These are phyloP conservation scores for Neonectria faginata DNA, from an alignment of 2,329 filamentous ascomycete genomes.

Conservation along the genomic window DNA sequence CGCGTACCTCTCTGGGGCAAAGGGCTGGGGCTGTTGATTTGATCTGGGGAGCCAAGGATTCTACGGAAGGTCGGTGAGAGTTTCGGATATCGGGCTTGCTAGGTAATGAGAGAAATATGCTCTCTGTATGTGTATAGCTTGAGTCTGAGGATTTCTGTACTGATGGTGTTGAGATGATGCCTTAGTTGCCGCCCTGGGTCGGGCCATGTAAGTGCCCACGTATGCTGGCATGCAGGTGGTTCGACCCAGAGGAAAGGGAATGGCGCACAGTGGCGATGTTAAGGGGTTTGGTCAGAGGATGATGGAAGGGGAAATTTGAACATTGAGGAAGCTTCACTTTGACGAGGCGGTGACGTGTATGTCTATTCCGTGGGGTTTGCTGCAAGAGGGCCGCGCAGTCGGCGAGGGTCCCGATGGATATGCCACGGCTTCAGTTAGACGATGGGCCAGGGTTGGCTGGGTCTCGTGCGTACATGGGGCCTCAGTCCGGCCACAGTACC, in stretches of 20 bases:
- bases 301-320: neutral
- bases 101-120: neutral
- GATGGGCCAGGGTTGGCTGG: neutral
- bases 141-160: neutral
- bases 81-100: conserved; percentile 17
- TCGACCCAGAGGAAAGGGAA: conserved; percentile 13
- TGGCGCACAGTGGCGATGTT: neutral
- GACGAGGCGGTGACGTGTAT: neutral
- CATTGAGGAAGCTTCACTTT: neutral
- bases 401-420: neutral
- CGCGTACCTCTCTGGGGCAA: conserved; percentile 17
- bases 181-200: conserved; percentile 10
- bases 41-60: conserved; percentile 10
- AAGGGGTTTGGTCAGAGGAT: neutral
- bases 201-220: conserved; percentile 17
- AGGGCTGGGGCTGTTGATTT: conserved; percentile 8
- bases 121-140: neutral
- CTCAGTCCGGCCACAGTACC: neutral
- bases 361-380: neutral
- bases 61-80: conserved; percentile 23
- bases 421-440: neutral
- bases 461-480: neutral
- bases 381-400: neutral
- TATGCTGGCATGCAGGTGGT: conserved; percentile 20
- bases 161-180: neutral